These are phyloP conservation scores for Pleurotus djamor DNA, from an alignment of 768 basidiomycete genomes.

Conservation along the genomic window DNA sequence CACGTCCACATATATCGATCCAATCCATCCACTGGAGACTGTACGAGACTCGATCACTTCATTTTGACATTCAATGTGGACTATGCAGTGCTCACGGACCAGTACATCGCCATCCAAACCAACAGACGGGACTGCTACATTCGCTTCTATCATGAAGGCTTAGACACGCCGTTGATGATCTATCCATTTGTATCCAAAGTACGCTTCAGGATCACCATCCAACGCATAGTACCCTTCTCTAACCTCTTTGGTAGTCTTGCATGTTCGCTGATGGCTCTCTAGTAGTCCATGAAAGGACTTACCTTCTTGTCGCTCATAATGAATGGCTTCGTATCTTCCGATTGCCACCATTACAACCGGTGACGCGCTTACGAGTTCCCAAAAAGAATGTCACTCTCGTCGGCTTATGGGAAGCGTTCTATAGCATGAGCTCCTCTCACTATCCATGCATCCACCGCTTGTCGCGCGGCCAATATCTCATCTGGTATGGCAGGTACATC, in stretches of 20 bases:
- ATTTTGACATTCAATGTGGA: background rate
- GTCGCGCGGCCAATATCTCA: too few relatives aligned
- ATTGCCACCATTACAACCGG: background rate
- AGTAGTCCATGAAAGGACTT: background rate
- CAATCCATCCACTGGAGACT: background rate
- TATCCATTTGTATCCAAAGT: background rate
- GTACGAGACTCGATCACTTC: background rate
- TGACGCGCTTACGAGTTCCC: background rate
- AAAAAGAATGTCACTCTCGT: background rate
- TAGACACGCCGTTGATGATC: background rate
- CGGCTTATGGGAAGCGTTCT: too few relatives aligned
- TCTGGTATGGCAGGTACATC: too few relatives aligned
- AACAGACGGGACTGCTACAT: background rate
- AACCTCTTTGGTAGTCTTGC: background rate
- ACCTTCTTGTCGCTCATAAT: background rate
- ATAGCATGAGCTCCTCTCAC: too few relatives aligned
- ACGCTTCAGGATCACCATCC: too few relatives aligned
- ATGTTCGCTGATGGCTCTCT: background rate
- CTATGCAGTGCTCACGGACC: background rate
- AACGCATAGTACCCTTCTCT: background rate
- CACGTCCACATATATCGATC: background rate
- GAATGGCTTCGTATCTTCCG: background rate
- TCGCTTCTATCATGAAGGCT: background rate
- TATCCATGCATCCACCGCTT: too few relatives aligned
- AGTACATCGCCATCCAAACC: background rate